phyloP scores from a whole-genome alignment of 139 green algal genomes.

The Eudorina sp. region DNA sequence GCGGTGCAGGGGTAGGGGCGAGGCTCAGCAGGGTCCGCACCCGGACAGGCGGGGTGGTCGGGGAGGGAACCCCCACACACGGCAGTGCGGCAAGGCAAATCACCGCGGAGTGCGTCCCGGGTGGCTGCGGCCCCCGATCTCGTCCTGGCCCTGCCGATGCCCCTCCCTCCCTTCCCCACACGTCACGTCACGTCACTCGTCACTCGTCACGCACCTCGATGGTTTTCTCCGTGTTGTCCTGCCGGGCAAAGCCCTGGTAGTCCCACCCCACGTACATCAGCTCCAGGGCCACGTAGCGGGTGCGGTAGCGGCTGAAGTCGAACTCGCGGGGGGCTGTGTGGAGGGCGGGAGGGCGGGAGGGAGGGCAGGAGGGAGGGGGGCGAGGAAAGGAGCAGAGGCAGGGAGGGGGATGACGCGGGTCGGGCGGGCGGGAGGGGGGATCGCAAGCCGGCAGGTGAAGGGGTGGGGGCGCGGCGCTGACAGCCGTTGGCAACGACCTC shows the following conservation, averaged over 20 bases:
- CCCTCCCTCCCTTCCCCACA: neutral
- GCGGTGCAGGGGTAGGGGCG: neutral
- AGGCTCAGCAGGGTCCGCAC: no score
- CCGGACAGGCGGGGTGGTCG: no score
- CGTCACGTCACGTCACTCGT: no score
- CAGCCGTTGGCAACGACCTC: neutral
- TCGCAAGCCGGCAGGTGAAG: neutral
- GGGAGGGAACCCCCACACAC: no score
- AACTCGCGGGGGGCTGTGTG: constrained; percentile 52
- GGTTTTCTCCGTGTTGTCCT: constrained; percentile 79
- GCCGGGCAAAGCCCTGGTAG: constrained; percentile 88
- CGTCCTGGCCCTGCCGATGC: no score
- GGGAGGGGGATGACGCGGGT: no score
- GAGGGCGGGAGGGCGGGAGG: neutral
- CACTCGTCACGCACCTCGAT: constrained; percentile 74
- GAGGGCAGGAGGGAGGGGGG: neutral
- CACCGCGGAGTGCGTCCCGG: neutral
- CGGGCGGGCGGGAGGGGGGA: neutral
- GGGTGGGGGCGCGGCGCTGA: neutral
- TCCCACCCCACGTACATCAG: constrained; percentile 86
- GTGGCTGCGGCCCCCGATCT: neutral
- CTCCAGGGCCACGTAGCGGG: constrained; percentile 86
- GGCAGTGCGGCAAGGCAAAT: no score
- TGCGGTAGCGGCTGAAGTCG: constrained; percentile 69
- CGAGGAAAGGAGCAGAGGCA: no score